Base-by-base conservation (phyloP, 1,284 basidiomycete genomes). In the Tranzscheliella williamsii region DNA sequence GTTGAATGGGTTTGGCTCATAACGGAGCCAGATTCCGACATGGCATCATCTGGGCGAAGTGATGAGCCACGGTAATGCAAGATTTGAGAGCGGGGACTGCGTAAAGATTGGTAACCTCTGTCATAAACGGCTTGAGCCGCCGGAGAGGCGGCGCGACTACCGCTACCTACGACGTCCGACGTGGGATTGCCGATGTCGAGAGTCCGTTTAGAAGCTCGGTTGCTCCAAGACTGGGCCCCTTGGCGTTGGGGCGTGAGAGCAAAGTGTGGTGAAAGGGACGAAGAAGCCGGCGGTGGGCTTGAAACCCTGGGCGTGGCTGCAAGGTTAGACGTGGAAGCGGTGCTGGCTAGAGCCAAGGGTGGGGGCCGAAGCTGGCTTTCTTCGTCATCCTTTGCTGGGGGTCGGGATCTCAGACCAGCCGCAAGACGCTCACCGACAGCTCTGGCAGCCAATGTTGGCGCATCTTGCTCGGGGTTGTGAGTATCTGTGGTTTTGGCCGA, bases 351-450 rank as follows among this genome's bases (percentile, higher is more conserved):
- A 30, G 27, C 40, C 34, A 43, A 50, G 15, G 44, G 20, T 13
- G 47, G 44, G 8, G 51, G 43, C 31, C 36, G 51, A 12, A 55
- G 32, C 40, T 58, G 62, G 20, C 42, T 60, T 22, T 65, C 62
- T 20, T 60, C 48, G 29, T 65, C 56, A 32, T 55, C 51, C 21
- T 44, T 37, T 24, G 50, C 41, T 11, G 45, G 53, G 31, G 61
- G 42, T 9, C 56, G 56, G 17, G 54, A 50, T 34, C 44, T 39
- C 15, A 65, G 49, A 11, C 56, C 62, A 13, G 56, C 62, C 18
- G 62, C 62, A 5, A 65, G 52, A 34, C 62, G 47, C 24, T 60
- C 56, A 9, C 62, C 62, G 13, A 60, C 50, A 11, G 62, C 62
- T n/a, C 62, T 33, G 12, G 62, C 62, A 32, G 55, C 55, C 20